Evolutionary conservation across 2,329 filamentous ascomycete genomes (phyloP).

Genomic region (Fusarium equiseti): DNA sequence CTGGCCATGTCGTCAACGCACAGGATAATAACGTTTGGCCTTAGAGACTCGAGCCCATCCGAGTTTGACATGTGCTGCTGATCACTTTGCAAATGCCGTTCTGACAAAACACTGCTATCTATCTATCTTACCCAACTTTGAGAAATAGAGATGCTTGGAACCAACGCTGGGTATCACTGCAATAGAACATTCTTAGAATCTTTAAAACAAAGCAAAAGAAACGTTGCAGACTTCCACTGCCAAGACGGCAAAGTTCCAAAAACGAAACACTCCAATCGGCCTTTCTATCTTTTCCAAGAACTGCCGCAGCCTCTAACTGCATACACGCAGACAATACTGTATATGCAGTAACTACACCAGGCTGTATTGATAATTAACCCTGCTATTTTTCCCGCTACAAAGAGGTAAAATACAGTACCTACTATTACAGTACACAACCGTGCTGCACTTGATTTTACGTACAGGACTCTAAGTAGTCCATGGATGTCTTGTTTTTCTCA

Average conservation of each 20-base stretch:
- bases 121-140: neutral
- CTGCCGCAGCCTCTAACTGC: constrained; percentile 8
- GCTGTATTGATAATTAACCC: neutral
- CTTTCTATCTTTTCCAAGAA: constrained; percentile 11
- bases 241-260: constrained; percentile 10
- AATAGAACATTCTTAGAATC: constrained; percentile 6
- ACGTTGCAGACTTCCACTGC: constrained; percentile 12
- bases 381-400: neutral
- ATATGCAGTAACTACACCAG: neutral
- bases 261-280: constrained; percentile 6
- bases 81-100: constrained; percentile 10
- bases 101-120: neutral
- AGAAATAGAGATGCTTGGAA: neutral
- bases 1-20: constrained; percentile 1
- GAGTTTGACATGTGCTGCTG: constrained; percentile 21
- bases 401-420: neutral
- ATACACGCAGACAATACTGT: neutral
- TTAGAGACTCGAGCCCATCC: neutral
- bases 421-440: neutral
- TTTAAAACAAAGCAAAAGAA: constrained; percentile 2
- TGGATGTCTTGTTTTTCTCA: constrained; percentile 23
- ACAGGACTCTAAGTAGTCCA: neutral
- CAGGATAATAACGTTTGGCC: neutral
- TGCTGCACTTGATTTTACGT: neutral
- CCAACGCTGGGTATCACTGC: constrained; percentile 1